Percentiles rank a stretch among this genome's conserved stretches.
These are phyloP conservation scores for Strobilomyces echinocephalus DNA, from an alignment of 768 basidiomycete genomes.

Conservation along the genomic window DNA sequence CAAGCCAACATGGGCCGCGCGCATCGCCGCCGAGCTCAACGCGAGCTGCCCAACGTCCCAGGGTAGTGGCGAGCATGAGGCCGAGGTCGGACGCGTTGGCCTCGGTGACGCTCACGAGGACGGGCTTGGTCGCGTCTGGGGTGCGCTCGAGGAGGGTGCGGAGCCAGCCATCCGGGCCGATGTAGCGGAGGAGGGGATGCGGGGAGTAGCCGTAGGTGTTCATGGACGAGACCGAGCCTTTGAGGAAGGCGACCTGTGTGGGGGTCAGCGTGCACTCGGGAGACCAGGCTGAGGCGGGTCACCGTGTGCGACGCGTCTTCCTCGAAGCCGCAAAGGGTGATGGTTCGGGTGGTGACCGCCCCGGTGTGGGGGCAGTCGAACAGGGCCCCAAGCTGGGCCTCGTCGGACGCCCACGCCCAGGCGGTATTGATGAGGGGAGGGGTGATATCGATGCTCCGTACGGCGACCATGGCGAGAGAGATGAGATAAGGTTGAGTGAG, in stretches of 20 bases:
- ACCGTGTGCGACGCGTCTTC: conserved; percentile 65
- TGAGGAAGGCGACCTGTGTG: conserved; percentile 58
- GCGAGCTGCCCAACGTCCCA: no score
- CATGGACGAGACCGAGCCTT: conserved; percentile 50
- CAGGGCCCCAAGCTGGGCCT: conserved; percentile 56
- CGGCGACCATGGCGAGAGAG: conserved; percentile 57
- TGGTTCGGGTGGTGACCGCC: conserved; percentile 77
- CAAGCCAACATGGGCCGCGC: no score
- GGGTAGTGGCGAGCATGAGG: conserved; percentile 57
- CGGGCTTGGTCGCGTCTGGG: conserved; percentile 46
- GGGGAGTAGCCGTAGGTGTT: conserved; percentile 91
- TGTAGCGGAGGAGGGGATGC: conserved; percentile 59
- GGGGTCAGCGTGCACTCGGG: conserved; percentile 1
- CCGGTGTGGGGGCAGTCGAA: conserved; percentile 67
- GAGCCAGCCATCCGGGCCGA: conserved; percentile 49
- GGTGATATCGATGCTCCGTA: conserved; percentile 51
- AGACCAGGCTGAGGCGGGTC: conserved; percentile 30
- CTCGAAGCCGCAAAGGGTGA: conserved; percentile 64
- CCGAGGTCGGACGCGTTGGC: conserved; percentile 48
- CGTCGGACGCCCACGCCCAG: conserved; percentile 78
- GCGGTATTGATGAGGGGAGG: conserved; percentile 76
- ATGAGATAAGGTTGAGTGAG: not conserved
- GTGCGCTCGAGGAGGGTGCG: conserved; percentile 37
- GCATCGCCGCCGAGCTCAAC: no score
- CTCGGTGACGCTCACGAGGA: conserved; percentile 78